Percentiles rank a stretch among this genome's conserved stretches.
These are phyloP conservation scores for Esteya vermicola DNA, from an alignment of 2,329 filamentous ascomycete species.

Conservation along the genomic window DNA sequence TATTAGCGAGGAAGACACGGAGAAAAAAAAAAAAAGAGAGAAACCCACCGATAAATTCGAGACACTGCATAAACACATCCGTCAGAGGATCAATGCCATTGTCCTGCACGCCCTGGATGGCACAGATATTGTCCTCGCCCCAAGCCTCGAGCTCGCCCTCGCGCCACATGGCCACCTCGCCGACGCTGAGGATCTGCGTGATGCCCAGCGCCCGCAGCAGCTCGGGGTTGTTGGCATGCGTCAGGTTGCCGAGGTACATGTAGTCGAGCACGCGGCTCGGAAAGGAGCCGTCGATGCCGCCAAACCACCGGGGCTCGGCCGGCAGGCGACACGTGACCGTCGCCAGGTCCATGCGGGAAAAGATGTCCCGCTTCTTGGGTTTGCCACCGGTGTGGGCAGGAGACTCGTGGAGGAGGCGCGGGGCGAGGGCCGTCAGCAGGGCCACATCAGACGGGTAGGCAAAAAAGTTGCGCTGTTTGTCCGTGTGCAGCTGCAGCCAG, in stretches of 20 bases:
- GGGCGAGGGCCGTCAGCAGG: slow-evolving; percentile 62
- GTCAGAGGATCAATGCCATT: slow-evolving; percentile 91
- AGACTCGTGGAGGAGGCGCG: slow-evolving; percentile 59
- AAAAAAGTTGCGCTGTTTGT: slow-evolving; percentile 83
- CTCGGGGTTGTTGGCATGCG: slow-evolving; percentile 86
- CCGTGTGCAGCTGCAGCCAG: slow-evolving; percentile 73
- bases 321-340: slow-evolving; percentile 38
- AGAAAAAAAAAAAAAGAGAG: not conserved
- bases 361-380: too few species aligned
- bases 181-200: slow-evolving; percentile 76
- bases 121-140: slow-evolving; percentile 65
- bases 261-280: slow-evolving; percentile 83
- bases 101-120: slow-evolving; percentile 79
- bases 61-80: slow-evolving; percentile 69
- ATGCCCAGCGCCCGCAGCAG: slow-evolving; percentile 71
- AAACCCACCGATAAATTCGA: slow-evolving; percentile 75
- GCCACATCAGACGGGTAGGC: slow-evolving; percentile 85
- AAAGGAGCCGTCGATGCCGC: slow-evolving; percentile 73
- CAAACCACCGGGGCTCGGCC: slow-evolving; percentile 65
- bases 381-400: slow-evolving; percentile 34
- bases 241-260: slow-evolving; percentile 90
- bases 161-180: slow-evolving; percentile 73
- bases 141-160: slow-evolving; percentile 56
- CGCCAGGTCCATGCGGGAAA: slow-evolving; percentile 30
- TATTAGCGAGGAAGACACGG: not conserved